Conservation (phyloP, 2,329 filamentous ascomycete species). For the Cytospora paraplurivora region DNA sequence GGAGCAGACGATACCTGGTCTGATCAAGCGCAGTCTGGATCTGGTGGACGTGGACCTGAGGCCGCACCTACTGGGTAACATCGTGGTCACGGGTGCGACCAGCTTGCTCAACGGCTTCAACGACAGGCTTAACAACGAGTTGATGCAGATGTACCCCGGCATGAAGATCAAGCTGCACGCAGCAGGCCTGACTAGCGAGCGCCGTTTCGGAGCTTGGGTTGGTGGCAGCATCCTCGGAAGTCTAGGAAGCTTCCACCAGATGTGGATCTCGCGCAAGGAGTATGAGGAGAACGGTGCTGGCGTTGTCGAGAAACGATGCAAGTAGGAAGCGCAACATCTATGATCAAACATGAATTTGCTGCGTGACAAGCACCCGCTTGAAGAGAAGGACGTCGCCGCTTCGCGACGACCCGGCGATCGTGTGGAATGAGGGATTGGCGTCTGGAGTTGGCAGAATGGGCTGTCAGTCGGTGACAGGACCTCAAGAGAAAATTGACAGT, state of each 20-base stretch:
- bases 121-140: slow-evolving; percentile 83
- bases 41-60: slow-evolving; percentile 88
- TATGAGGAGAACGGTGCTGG: slow-evolving; percentile 91
- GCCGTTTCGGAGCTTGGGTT: slow-evolving; percentile 93
- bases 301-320: slow-evolving; percentile 96
- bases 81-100: slow-evolving; percentile 89
- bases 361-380: slow-evolving; percentile 1
- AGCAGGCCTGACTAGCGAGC: slow-evolving; percentile 80
- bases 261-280: slow-evolving; percentile 98
- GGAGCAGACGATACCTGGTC: slow-evolving; percentile 77
- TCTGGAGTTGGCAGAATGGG: slow-evolving; percentile 26
- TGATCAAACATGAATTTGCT: neutral
- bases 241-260: slow-evolving; percentile 96
- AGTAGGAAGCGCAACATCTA: slow-evolving; percentile 49
- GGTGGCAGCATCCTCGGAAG: slow-evolving; percentile 95
- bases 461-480: slow-evolving; percentile 20
- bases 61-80: slow-evolving; percentile 79
- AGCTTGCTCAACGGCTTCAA: slow-evolving; percentile 89
- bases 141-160: slow-evolving; percentile 79
- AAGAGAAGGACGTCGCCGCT: slow-evolving; percentile 5
- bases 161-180: slow-evolving; percentile 87
- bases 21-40: slow-evolving; percentile 76
- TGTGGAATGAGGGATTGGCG: slow-evolving; percentile 20
- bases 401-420: slow-evolving; percentile 6
- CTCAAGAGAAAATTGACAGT: slow-evolving; percentile 10